A percentile compares a stretch with the other conserved stretches of the same genome.
Evolutionary conservation across 352 stramenopile genomes (phyloP).

Genomic region (Pythium coloratum): DNA sequence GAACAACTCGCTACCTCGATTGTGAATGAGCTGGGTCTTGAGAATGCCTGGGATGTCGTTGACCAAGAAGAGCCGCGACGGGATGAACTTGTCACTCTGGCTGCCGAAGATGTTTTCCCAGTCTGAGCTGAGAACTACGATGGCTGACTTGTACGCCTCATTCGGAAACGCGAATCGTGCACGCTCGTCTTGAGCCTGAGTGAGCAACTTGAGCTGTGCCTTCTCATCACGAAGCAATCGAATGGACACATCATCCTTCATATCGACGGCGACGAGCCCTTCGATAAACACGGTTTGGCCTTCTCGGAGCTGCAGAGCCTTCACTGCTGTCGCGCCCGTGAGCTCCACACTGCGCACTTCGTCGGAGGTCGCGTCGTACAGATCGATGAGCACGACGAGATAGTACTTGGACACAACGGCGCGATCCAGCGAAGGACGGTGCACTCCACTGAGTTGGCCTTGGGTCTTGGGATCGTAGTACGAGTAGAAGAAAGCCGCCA

Average conservation of each 20-base stretch:
- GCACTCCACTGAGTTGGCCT: slow-evolving; percentile 10
- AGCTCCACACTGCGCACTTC: slow-evolving; percentile 49
- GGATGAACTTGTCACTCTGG: slow-evolving; percentile 48
- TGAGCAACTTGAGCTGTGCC: slow-evolving; percentile 9
- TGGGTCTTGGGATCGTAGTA: slow-evolving; percentile 69
- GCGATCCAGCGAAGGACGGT: slow-evolving; percentile 34
- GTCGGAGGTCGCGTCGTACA: slow-evolving; percentile 51
- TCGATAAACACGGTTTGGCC: slow-evolving; percentile 59
- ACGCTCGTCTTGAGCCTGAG: slow-evolving; percentile 17
- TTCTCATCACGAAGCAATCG: slow-evolving; percentile 21
- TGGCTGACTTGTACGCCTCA: slow-evolving; percentile 25
- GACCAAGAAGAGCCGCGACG: slow-evolving; percentile 42
- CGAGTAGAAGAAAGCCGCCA: slow-evolving; percentile 68
- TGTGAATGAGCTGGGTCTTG: slow-evolving; percentile 13
- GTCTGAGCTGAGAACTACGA: slow-evolving; percentile 62
- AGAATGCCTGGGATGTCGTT: slow-evolving; percentile 49
- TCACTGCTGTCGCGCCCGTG: slow-evolving; percentile 46
- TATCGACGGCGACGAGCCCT: slow-evolving; percentile 52
- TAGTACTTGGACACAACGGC: slow-evolving; percentile 67
- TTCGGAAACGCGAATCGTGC: slow-evolving; percentile 44
- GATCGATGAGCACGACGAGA: slow-evolving; percentile 54
- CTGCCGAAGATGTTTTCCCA: slow-evolving; percentile 64
- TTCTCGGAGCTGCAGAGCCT: slow-evolving; percentile 39
- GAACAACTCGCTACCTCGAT: not conserved
- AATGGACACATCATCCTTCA: slow-evolving; percentile 20